phyloP scores from a whole-genome alignment of 441 rosid genomes.

The Aquilaria agallochum region DNA sequence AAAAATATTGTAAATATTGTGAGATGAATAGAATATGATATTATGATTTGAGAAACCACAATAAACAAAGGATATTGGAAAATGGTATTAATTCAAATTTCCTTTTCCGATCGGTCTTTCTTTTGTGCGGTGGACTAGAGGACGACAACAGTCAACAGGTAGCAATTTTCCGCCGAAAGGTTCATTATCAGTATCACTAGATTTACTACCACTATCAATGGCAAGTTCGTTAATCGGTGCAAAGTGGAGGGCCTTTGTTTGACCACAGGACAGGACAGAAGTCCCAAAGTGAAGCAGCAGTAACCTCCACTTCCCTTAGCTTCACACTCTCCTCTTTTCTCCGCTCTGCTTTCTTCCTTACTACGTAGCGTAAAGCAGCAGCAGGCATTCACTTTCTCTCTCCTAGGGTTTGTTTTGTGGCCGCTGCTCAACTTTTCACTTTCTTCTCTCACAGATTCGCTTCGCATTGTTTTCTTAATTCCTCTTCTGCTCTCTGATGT shows the following conservation, averaged over 20 bases:
- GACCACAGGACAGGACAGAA: not conserved
- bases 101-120: too few relatives aligned
- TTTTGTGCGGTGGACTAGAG: too few relatives aligned
- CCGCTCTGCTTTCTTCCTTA: constrained; percentile 25
- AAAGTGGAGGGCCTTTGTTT: not conserved
- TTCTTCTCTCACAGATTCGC: not conserved
- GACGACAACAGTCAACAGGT: too few relatives aligned
- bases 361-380: constrained; percentile 41
- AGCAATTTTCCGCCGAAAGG: too few relatives aligned
- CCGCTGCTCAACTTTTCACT: not conserved
- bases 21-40: too few relatives aligned
- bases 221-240: constrained; percentile 12
- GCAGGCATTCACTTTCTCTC: constrained; percentile 1
- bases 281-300: not conserved
- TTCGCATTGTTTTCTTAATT: not conserved
- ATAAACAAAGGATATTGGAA: too few relatives aligned
- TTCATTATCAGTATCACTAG: too few relatives aligned
- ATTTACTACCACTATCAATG: not conserved
- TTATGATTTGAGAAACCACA: too few relatives aligned
- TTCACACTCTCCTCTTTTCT: not conserved
- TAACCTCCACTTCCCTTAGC: not conserved
- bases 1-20: too few relatives aligned
- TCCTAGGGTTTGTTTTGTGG: constrained; percentile 15
- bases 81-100: too few relatives aligned
- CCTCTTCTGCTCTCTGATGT: constrained; percentile 5